Base-by-base conservation (phyloP, 805 yeast species). In the Lachancea thermotolerans region DNA sequence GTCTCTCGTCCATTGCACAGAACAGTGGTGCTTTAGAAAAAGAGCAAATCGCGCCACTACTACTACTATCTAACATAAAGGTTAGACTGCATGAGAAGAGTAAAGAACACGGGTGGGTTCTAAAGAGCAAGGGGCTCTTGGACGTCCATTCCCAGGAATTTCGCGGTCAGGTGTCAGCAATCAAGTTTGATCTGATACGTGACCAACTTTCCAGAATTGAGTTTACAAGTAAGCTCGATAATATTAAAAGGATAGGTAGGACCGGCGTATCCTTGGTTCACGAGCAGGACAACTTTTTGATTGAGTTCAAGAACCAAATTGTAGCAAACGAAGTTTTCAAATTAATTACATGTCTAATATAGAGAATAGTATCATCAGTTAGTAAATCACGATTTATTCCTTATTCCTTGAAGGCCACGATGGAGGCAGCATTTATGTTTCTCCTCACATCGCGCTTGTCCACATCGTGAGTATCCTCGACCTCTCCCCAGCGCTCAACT, bases 381-480 rank as follows among this genome's bases (percentile, higher is more conserved):
- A 18, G 37, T 34, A 34, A 11, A 28, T 29, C 12, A 15, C n/a
- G 9, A 14, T n/a, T 25, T 28, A 47, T 41, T 49, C 44, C 25
- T 47, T 28, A 47, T 41, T 49, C 44, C 25, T 47, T 37, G 43
- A 58, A 73, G 8, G 81, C 75, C 15, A 79, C 60, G 35, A 85
- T 62, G 3, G 90, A 84, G 27, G 95, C 90, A 52, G 88, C 77
- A 31, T 91, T 81, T 39, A 93, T 74, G 57, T 81, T 80, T 65
- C 97, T 80, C 57, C 87, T 73, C 56, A 95, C 74, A 55, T 93
- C 97, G 34, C 82, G 95, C 64, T 84, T 82, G 57, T 87, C 95
- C n/a, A 93, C 97, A 63, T 93, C 99, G 61, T 93, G 99, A 2
- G 98, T 88, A 59, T 93, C 99, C 67, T 93, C 98, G 18, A 91